Conservation (phyloP, 2,329 filamentous ascomycete species). For the Dryadomyces quercus-mongolicae region DNA sequence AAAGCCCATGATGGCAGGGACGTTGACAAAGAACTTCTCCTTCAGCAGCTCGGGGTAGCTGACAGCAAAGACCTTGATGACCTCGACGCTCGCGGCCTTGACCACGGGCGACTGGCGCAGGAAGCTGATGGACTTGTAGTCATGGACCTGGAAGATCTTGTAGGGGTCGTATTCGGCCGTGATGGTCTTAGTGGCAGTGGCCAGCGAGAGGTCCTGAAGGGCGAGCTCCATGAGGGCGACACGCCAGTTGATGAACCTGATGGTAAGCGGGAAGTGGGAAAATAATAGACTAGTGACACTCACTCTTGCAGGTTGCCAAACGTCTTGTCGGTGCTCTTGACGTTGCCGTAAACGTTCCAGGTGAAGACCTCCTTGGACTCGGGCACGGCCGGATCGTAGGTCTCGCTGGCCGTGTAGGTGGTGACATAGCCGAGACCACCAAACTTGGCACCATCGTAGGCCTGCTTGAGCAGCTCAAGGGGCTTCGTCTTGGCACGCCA, state of each 20-base stretch:
- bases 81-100: constrained; percentile 65
- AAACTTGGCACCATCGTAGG: constrained; percentile 60
- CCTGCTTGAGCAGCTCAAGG: constrained; percentile 47
- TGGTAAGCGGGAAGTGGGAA: background rate
- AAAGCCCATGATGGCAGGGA: constrained; percentile 85
- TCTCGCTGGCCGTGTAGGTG: constrained; percentile 42
- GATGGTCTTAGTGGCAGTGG: constrained; percentile 56
- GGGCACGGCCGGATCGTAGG: constrained; percentile 23
- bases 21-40: constrained; percentile 93
- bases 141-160: constrained; percentile 86
- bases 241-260: constrained; percentile 80
- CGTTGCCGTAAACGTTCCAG: constrained; percentile 87
- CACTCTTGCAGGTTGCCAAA: constrained; percentile 77
- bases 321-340: constrained; percentile 67
- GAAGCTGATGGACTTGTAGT: constrained; percentile 83
- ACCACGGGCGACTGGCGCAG: constrained; percentile 67
- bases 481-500: constrained; percentile 76
- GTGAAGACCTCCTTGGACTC: constrained; percentile 55
- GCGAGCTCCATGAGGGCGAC: constrained; percentile 84
- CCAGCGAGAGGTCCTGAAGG: constrained; percentile 60
- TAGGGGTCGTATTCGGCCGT: constrained; percentile 71
- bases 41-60: constrained; percentile 83
- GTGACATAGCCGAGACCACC: constrained; percentile 71
- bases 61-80: constrained; percentile 67
- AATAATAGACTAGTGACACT: constrained; percentile 28